Base-by-base conservation (phyloP, 768 basidiomycete species). In the Gloeostereum incarnatum region DNA sequence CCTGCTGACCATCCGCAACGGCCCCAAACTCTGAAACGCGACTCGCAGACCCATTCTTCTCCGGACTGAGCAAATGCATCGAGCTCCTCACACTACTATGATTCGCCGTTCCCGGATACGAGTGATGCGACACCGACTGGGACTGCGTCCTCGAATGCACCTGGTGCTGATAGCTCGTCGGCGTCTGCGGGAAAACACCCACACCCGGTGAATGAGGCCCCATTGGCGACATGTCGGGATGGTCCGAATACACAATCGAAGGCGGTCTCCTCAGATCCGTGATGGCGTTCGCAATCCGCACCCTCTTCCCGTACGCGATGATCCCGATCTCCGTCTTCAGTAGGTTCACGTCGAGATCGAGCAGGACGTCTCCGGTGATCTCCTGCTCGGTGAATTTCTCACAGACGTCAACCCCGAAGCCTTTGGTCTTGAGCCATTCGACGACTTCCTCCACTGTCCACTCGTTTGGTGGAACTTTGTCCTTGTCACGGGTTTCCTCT, bases 381-480 rank as follows among this genome's bases (percentile, higher is more conserved):
- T 99, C 96, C 77, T 99, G 92, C 62, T 98, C 94, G 92, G 71
- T 77, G 53, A 99, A 97, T 54, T 87, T 93, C 40, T 78, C 73
- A 48, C 83, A 82, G 3, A 92, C 80, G 32, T 75, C 71, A 34
- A 80, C 68, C 45, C 91, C 91, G 40, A 98, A 96, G 2, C 87
- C 87, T 62, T 84, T 89, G 23, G 60, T 61, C 52, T 73, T 78
- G 19, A 90, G 61, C 96, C 96, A 99, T 0, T 81, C 81, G 1
- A 91, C 67, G 5, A 99, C 96, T 27, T 97, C 81, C 0, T 87
- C 84, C 0, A 97, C 76, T 1, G 61, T 68, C 96, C 96, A 99
- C 39, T 86, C 82, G 0, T 70, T 68, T 1, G 87, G 73, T 47
- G 71, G 66, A 1, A 52, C 52, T 21, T 59, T 59, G 37, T 62